phyloP scores from a whole-genome alignment of 2,329 filamentous ascomycete genomes.

The Emmonsiellopsis sp. region DNA sequence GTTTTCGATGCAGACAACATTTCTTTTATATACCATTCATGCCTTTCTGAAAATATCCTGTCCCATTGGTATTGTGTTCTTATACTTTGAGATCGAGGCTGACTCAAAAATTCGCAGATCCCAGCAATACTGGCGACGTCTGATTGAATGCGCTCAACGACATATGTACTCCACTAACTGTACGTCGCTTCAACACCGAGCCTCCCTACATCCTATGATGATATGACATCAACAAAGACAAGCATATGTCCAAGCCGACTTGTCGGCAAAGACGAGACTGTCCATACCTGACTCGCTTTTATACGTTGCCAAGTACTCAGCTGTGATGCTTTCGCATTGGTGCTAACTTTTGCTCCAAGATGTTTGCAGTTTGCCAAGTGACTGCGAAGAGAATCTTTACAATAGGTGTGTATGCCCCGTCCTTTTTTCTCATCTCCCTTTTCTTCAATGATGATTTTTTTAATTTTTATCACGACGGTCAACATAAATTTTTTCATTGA shows the following conservation, averaged over 20 bases:
- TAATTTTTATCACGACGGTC: constrained; percentile 71
- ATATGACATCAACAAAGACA: constrained; percentile 75
- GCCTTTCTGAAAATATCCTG: constrained; percentile 39
- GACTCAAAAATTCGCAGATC: constrained; percentile 3
- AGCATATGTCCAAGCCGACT: constrained; percentile 88
- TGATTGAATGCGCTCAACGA: constrained; percentile 2
- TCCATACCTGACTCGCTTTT: constrained; percentile 36
- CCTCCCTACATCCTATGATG: constrained; percentile 53
- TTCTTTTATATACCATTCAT: constrained; percentile 50
- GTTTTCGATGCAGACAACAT: constrained; percentile 52
- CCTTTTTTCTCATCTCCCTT: constrained; percentile 9
- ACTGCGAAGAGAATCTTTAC: neutral
- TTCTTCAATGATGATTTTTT: constrained; percentile 57
- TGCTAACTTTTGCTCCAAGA: neutral
- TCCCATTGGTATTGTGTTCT: neutral
- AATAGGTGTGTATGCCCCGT: constrained; percentile 10
- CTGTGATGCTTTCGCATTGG: neutral
- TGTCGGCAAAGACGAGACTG: constrained; percentile 43
- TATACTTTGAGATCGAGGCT: neutral
- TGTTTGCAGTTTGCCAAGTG: neutral
- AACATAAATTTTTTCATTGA: constrained; percentile 70
- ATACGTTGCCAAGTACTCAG: neutral
- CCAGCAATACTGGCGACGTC: constrained; percentile 2
- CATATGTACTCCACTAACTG: constrained; percentile 9
- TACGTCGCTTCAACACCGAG: constrained; percentile 19